Base-by-base conservation (phyloP, 1,139 yeast species). In the Blastobotrys indianensis region DNA sequence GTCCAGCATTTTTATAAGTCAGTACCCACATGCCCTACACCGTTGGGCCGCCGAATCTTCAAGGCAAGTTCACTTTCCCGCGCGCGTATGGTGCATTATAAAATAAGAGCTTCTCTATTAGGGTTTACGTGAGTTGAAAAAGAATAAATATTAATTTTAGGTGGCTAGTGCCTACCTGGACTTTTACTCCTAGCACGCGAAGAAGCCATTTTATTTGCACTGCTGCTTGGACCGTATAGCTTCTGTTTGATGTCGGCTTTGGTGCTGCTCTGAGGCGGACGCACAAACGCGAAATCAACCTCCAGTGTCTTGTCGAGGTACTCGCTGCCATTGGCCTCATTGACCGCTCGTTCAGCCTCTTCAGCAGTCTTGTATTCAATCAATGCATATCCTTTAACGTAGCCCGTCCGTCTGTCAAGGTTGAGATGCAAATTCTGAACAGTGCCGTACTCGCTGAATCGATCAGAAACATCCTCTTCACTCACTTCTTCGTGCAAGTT, bases 401-500 rank as follows among this genome's bases (percentile, higher is more conserved):
- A 71, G 5, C 76, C 77, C 1, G 75, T 67, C 39, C 68, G 66
- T 37, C 73, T 61, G 48, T 72, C 76, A 4, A 71, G 53, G 46
- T 72, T 73, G 46, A 73, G 50, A 49, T 69, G 74, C 6, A 72
- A 47, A 40, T 66, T 67, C 15, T 59, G 60, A 3, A 73, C 65
- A 9, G 55, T 55, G 1, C 75, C 75, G 47, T 54, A 70, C 31
- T 73, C 76, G 32, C 68, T 62, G 51, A 72, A 72, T 29, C 60
- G 57, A 47, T 73, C 76, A 7, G 54, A 53, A 5, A 73, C 53
- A 39, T 71, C 74, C 44, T 73, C 77, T 46, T 73, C 77, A 8
- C 70, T 57, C 3, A 72, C 69, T 52, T 73, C 77, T 36, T 72
- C 74, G 47, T 73, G 75, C 12, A 73, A 48, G 39, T 70, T 70